These are phyloP conservation scores for Cicer arietinum DNA, from an alignment of 306 rosid species.

Conservation along the genomic window DNA sequence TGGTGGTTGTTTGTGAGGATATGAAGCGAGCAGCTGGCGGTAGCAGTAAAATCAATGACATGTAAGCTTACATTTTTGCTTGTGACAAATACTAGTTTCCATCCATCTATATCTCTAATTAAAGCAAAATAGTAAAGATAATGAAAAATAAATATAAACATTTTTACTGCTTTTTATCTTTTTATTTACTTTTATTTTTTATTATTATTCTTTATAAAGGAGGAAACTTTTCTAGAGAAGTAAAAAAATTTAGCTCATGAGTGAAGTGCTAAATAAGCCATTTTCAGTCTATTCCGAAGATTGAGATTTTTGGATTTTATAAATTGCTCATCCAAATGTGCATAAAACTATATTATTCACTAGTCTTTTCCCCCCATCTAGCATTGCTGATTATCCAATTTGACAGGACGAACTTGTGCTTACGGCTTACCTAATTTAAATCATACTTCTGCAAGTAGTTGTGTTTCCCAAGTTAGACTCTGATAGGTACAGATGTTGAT, in stretches of 20 bases:
- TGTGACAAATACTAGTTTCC: conserved; percentile 33
- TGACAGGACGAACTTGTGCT: conserved; percentile 24
- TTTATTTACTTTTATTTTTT: background rate
- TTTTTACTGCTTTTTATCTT: conserved; percentile 31
- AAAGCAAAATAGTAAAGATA: conserved; percentile 3
- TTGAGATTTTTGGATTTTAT: conserved; percentile 24
- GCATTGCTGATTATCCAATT: conserved; percentile 25
- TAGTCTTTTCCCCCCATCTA: background rate
- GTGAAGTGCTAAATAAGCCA: conserved; percentile 15
- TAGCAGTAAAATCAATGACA: conserved; percentile 51
- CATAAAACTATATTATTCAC: background rate
- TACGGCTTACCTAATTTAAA: conserved; percentile 32
- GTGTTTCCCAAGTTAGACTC: conserved; percentile 21
- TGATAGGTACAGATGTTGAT: conserved; percentile 12
- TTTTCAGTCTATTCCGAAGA: conserved; percentile 28
- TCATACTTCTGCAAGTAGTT: conserved; percentile 23
- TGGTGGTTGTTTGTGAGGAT: conserved; percentile 47
- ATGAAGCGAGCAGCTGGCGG: conserved; percentile 51
- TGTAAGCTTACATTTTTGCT: conserved; percentile 60
- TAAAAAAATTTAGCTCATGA: conserved; percentile 4
- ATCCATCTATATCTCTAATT: background rate
- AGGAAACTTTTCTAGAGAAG: conserved; percentile 9
- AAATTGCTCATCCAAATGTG: background rate
- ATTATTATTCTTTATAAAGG: conserved; percentile 1
- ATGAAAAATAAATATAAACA: background rate